Percentiles rank a stretch among this genome's conserved stretches.
Conservation (phyloP, 2,329 filamentous ascomycete genomes). For the Calonectria montana region DNA sequence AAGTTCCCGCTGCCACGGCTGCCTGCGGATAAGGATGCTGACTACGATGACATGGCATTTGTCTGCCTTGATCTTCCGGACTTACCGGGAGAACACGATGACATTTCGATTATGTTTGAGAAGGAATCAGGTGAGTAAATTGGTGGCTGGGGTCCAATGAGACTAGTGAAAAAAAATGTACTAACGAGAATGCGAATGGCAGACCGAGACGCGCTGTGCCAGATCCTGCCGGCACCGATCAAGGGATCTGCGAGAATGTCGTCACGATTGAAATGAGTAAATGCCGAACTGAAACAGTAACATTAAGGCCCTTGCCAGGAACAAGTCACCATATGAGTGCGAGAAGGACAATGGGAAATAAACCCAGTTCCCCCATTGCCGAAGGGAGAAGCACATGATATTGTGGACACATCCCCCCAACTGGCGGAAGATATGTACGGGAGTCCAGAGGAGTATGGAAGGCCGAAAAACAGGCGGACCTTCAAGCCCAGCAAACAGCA, state of each 20-base stretch:
- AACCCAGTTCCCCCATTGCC: constrained; percentile 24
- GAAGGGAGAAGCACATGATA: neutral
- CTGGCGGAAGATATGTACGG: neutral
- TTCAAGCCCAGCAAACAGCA: neutral
- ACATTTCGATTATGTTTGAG: constrained; percentile 88
- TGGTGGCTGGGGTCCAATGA: neutral
- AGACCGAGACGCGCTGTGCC: constrained; percentile 67
- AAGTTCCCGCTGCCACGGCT: constrained; percentile 86
- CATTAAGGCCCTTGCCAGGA: constrained; percentile 19
- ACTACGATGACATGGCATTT: constrained; percentile 75
- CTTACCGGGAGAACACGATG: constrained; percentile 91
- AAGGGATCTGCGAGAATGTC: constrained; percentile 57
- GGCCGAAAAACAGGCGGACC: neutral
- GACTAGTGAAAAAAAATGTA: neutral
- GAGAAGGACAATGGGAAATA: constrained; percentile 27
- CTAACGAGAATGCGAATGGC: constrained; percentile 25
- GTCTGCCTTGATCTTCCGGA: constrained; percentile 89
- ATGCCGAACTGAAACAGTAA: constrained; percentile 25
- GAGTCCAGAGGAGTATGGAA: constrained; percentile 1
- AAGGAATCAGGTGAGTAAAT: constrained; percentile 74
- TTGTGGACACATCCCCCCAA: neutral
- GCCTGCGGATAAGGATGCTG: constrained; percentile 60
- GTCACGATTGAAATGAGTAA: constrained; percentile 45
- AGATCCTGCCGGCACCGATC: constrained; percentile 66
- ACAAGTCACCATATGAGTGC: constrained; percentile 7